These are phyloP conservation scores for Ceratocystis huliohia DNA, from an alignment of 2,329 filamentous ascomycete species.

Conservation along the genomic window DNA sequence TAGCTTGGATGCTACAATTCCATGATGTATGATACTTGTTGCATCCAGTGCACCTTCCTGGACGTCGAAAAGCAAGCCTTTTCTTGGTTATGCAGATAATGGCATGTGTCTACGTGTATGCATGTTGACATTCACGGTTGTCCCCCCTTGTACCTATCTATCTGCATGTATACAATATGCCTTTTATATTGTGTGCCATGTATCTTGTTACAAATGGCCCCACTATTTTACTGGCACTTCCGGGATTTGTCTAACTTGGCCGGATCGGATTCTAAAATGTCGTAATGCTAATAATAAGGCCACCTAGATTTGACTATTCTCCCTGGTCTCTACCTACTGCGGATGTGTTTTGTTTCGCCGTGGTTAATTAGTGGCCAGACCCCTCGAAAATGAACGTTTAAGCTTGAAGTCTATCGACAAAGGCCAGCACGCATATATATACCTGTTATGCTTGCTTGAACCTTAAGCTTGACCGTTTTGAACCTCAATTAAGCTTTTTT, in stretches of 20 bases:
- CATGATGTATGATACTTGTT: too few relatives aligned
- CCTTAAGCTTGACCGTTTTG: not conserved
- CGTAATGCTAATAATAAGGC: too few relatives aligned
- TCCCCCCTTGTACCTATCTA: too few relatives aligned
- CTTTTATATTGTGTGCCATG: too few relatives aligned
- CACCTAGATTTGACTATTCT: not conserved
- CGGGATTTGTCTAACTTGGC: not conserved
- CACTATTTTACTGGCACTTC: not conserved
- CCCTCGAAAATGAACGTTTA: not conserved
- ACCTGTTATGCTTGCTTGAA: not conserved
- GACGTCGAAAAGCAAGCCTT: too few relatives aligned
- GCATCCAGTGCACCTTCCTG: too few relatives aligned
- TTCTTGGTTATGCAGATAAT: too few relatives aligned
- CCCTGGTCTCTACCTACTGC: not conserved
- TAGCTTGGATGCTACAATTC: too few relatives aligned
- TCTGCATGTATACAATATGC: too few relatives aligned
- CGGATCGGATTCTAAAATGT: not conserved
- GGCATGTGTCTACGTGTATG: too few relatives aligned
- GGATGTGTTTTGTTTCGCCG: not conserved
- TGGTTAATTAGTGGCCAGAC: not conserved
- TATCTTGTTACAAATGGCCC: not conserved
- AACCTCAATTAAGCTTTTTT: constrained; percentile 8
- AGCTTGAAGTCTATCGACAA: not conserved
- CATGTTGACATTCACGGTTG: too few relatives aligned
- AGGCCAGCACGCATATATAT: too few relatives aligned